Conservation (phyloP, 2,329 filamentous ascomycete genomes). For the Colletotrichum sp. region DNA sequence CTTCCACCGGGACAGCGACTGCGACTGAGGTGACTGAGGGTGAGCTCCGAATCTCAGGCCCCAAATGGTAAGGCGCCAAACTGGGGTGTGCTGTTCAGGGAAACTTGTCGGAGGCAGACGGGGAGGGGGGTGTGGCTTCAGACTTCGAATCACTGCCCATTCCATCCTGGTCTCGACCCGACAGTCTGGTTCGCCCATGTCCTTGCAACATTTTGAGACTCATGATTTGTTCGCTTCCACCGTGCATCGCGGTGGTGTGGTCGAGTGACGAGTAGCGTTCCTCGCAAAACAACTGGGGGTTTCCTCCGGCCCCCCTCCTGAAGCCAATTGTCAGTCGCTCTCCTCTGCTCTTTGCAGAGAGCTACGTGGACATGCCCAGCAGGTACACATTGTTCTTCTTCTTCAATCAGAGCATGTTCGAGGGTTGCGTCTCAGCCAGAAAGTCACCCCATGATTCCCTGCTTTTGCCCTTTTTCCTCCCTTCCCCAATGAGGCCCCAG, state of each 20-base stretch:
- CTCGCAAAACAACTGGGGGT: background rate
- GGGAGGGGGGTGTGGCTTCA: background rate
- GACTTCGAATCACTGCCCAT: background rate
- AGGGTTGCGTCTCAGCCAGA: constrained; percentile 2
- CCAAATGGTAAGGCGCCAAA: background rate
- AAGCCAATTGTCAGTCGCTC: background rate
- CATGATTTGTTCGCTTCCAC: constrained; percentile 4
- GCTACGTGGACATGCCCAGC: background rate
- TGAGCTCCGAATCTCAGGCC: background rate
- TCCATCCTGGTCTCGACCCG: background rate
- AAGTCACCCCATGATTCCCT: constrained; percentile 10
- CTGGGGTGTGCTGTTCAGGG: background rate
- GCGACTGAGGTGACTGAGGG: background rate
- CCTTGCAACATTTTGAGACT: background rate
- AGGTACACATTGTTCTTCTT: background rate
- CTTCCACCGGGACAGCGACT: background rate
- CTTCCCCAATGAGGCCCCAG: background rate
- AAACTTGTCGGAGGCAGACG: background rate
- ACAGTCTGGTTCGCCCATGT: constrained; percentile 1
- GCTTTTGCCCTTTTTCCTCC: background rate
- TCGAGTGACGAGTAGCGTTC: background rate
- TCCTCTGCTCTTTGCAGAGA: background rate
- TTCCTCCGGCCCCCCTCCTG: background rate
- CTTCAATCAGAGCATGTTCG: background rate
- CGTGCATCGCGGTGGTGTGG: background rate